phyloP scores from a whole-genome alignment of 805 yeast species.

The Metschnikowia proteae region DNA sequence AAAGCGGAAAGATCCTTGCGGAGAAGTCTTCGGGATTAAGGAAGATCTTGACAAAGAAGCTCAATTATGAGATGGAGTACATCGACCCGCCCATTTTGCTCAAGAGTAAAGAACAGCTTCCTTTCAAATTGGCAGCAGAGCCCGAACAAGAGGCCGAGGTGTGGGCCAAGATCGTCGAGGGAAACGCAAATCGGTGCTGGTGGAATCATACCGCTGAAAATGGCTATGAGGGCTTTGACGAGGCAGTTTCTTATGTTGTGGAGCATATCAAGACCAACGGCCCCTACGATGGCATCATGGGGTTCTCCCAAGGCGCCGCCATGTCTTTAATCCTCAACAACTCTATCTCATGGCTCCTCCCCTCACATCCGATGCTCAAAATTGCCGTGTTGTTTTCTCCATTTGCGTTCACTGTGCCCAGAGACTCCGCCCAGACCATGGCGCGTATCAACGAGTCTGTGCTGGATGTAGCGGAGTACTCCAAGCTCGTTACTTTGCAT shows the following conservation, averaged over 20 bases:
- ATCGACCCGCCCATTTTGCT: conserved; percentile 32
- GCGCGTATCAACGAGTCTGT: conserved; percentile 18
- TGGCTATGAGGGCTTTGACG: conserved; percentile 28
- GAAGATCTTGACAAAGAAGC: conserved; percentile 26
- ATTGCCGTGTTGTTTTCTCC: conserved; percentile 33
- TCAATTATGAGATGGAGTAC: conserved; percentile 28
- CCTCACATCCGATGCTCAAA: conserved; percentile 24
- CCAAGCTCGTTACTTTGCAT: conserved; percentile 17
- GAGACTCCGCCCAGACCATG: conserved; percentile 13
- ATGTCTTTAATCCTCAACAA: conserved; percentile 32
- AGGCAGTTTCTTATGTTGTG: conserved; percentile 24
- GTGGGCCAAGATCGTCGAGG: conserved; percentile 30
- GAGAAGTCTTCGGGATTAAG: conserved; percentile 32
- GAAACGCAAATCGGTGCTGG: conserved; percentile 36
- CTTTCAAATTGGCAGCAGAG: conserved; percentile 25
- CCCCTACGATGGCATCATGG: conserved; percentile 41
- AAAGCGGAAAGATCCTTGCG: conserved; percentile 31
- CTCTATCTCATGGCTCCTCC: conserved; percentile 19
- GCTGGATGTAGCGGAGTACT: conserved; percentile 23
- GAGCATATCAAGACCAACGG: conserved; percentile 32
- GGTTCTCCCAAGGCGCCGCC: conserved; percentile 44
- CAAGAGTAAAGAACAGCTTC: conserved; percentile 23
- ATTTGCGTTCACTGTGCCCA: conserved; percentile 32
- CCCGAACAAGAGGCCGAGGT: conserved; percentile 25
- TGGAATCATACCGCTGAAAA: conserved; percentile 23